A percentile compares a stretch with the other conserved stretches of the same genome.
Conservation (phyloP, 768 basidiomycete genomes). For the Goffeauzyma gilvescens region DNA sequence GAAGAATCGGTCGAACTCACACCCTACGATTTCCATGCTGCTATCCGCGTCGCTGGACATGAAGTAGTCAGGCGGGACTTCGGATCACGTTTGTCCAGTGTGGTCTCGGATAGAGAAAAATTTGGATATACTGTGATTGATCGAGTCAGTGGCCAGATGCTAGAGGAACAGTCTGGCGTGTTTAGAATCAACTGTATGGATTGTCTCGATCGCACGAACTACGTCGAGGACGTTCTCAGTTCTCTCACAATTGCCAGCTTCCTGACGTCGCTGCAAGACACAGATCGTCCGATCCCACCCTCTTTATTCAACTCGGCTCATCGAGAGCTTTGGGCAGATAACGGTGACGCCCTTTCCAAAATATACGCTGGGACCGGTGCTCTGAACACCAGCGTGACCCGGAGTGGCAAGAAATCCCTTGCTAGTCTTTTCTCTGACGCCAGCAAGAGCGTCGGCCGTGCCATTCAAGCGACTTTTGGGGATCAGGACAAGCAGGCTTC, state of each 20-base stretch:
- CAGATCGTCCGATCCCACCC: constrained; percentile 36
- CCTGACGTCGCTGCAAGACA: constrained; percentile 46
- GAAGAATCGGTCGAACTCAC: constrained; percentile 37
- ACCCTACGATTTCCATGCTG: constrained; percentile 83
- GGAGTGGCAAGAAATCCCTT: constrained; percentile 81
- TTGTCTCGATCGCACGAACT: constrained; percentile 80
- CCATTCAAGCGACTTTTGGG: constrained; percentile 49
- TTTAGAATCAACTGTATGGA: constrained; percentile 39
- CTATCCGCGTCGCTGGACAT: constrained; percentile 61
- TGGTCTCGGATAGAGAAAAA: constrained; percentile 45
- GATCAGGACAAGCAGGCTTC: constrained; percentile 84
- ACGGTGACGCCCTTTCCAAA: constrained; percentile 33
- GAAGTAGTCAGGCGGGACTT: constrained; percentile 65
- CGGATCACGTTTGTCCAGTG: constrained; percentile 32
- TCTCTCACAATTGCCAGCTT: constrained; percentile 63
- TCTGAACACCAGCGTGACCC: constrained; percentile 84
- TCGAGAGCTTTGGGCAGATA: constrained; percentile 80
- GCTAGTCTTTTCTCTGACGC: constrained; percentile 91
- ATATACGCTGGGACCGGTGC: constrained; percentile 72
- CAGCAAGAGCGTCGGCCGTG: constrained; percentile 54
- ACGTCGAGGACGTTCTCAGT: constrained; percentile 86
- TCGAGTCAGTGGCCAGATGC: constrained; percentile 15
- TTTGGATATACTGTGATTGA: constrained; percentile 53
- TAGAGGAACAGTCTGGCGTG: constrained; percentile 76
- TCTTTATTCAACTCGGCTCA: constrained; percentile 58